phyloP scores from a whole-genome alignment of 768 basidiomycete species.

The Russula sp. region DNA sequence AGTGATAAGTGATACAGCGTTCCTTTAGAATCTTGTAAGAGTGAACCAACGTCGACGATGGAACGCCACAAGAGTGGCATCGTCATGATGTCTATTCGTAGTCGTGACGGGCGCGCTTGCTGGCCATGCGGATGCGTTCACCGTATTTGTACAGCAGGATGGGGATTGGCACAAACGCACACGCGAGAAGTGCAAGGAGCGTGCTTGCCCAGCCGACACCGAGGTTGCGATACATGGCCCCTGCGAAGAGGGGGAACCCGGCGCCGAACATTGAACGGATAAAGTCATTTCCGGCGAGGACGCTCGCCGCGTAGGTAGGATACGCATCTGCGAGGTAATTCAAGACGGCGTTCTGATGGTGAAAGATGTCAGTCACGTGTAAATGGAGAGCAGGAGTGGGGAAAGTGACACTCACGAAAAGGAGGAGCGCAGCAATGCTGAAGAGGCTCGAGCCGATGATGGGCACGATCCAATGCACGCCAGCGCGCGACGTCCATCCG shows the following conservation, averaged over 20 bases:
- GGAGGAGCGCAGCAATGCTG: slow-evolving; percentile 30
- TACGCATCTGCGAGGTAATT: slow-evolving; percentile 33
- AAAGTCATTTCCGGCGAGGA: slow-evolving; percentile 33
- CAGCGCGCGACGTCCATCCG: slow-evolving; percentile 30
- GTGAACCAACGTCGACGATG: background rate
- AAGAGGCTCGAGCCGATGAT: slow-evolving; percentile 34
- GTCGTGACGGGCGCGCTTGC: slow-evolving; percentile 23
- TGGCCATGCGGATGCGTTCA: slow-evolving; percentile 18
- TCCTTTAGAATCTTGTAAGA: background rate
- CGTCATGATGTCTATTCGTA: slow-evolving; percentile 1
- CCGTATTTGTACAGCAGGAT: slow-evolving; percentile 21
- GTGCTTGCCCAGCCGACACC: slow-evolving; percentile 28
- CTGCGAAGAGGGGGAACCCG: slow-evolving; percentile 22
- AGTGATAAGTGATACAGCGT: background rate
- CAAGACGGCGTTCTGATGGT: slow-evolving; percentile 22
- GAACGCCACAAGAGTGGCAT: background rate
- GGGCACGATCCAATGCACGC: slow-evolving; percentile 34
- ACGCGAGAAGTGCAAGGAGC: slow-evolving; percentile 28
- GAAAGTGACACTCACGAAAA: slow-evolving; percentile 27
- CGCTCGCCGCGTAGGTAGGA: slow-evolving; percentile 30
- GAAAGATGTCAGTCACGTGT: background rate
- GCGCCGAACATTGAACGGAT: slow-evolving; percentile 30
- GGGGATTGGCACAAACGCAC: slow-evolving; percentile 27
- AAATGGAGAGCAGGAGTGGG: slow-evolving; percentile 23
- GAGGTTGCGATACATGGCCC: slow-evolving; percentile 26